A percentile compares a stretch with the other conserved stretches of the same genome.
Conservation (phyloP, 2,329 filamentous ascomycete species). For the Aspergillus quadricinctus region DNA sequence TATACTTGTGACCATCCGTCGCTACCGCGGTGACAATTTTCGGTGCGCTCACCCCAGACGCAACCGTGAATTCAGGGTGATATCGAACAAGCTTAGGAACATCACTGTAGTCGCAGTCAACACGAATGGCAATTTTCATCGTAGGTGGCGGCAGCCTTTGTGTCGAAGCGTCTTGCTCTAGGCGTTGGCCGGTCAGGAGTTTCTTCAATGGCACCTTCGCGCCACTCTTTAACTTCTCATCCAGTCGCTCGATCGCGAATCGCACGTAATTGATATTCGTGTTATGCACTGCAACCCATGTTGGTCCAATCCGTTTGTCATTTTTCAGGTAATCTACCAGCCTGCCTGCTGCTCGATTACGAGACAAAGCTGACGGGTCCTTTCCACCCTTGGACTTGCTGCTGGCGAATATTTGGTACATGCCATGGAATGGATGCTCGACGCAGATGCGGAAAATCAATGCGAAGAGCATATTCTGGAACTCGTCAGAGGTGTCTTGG, state of each 20-base stretch:
- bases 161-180: constrained; percentile 60
- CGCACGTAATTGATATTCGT: constrained; percentile 63
- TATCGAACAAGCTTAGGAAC: constrained; percentile 72
- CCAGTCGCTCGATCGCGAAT: constrained; percentile 44
- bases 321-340: constrained; percentile 60
- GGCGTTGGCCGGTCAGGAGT: constrained; percentile 56
- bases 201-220: constrained; percentile 61
- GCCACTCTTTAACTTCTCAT: constrained; percentile 63
- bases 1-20: constrained; percentile 74
- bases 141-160: constrained; percentile 82
- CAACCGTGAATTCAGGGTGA: constrained; percentile 73
- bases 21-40: constrained; percentile 85
- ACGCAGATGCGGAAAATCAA: constrained; percentile 79
- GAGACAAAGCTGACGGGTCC: constrained; percentile 69
- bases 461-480: constrained; percentile 70
- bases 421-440: constrained; percentile 93
- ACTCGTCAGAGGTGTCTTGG: constrained; percentile 62
- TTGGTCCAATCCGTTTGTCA: constrained; percentile 48
- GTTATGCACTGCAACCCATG: constrained; percentile 69
- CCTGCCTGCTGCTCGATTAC: constrained; percentile 67
- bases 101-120: constrained; percentile 68
- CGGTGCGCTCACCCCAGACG: constrained; percentile 83
- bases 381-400: constrained; percentile 62
- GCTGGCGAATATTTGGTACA: constrained; percentile 93
- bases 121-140: constrained; percentile 72